Percentiles rank a stretch among this genome's conserved stretches.
Evolutionary conservation across 768 basidiomycete species (phyloP).

Genomic region (Mycena rebaudengoi): DNA sequence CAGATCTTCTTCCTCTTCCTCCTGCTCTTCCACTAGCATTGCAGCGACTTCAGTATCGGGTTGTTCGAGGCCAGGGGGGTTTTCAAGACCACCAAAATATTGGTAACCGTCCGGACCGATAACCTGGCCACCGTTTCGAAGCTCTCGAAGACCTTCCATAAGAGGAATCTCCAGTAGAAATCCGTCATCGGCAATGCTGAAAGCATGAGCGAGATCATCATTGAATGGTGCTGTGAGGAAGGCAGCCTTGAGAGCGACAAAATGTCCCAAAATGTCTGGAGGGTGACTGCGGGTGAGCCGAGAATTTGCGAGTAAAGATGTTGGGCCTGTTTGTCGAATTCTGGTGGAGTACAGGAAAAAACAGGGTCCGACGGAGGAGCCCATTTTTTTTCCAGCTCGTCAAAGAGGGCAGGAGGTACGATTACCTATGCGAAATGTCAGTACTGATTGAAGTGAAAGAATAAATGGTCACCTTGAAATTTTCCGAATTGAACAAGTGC

Average conservation of each 20-base stretch:
- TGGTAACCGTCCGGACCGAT: background rate
- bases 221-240: background rate
- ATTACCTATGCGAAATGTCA: background rate
- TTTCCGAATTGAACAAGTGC: conserved; percentile 30
- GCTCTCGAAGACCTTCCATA: background rate
- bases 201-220: background rate
- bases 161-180: background rate
- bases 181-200: background rate
- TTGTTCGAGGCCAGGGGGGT: too few relatives aligned
- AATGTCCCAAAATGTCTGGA: background rate
- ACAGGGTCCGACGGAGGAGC: conserved; percentile 36
- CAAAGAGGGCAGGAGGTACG: conserved; percentile 1
- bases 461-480: conserved; percentile 53
- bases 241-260: background rate
- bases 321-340: conserved; percentile 16
- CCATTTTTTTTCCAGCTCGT: conserved; percentile 25
- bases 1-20: background rate
- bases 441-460: background rate
- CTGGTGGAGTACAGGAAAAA: conserved; percentile 39
- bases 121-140: background rate
- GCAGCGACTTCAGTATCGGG: too few relatives aligned
- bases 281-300: background rate
- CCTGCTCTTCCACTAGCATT: too few relatives aligned
- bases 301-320: background rate
- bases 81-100: background rate